phyloP scores from a whole-genome alignment of 1,139 yeast species.

The Debaryomycetaceae sp. region DNA sequence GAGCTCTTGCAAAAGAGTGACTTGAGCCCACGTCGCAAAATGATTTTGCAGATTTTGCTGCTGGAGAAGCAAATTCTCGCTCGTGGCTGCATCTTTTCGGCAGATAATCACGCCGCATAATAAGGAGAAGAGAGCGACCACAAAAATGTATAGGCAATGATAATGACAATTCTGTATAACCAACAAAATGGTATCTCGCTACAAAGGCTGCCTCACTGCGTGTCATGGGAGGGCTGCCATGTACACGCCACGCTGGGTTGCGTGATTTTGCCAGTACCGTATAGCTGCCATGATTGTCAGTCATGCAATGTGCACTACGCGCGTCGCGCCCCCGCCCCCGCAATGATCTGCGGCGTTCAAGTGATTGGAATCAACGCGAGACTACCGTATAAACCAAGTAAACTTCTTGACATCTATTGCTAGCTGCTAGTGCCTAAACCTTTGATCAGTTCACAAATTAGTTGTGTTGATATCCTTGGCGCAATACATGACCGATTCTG shows the following conservation, averaged over 20 bases:
- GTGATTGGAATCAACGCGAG: no score
- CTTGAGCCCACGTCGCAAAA: conserved; percentile 7
- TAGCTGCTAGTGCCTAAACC: conserved; percentile 2
- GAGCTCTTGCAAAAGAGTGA: conserved; percentile 2
- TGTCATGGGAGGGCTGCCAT: no score
- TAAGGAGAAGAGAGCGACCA: neutral
- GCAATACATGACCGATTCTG: conserved; percentile 4
- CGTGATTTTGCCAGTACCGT: neutral
- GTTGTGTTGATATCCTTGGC: no score
- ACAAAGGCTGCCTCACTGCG: no score
- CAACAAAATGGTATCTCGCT: neutral
- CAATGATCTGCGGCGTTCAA: no score
- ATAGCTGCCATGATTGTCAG: neutral
- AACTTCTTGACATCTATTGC: no score
- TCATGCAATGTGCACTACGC: no score
- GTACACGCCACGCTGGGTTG: no score
- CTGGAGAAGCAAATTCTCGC: conserved; percentile 13
- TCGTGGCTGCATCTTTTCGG: conserved; percentile 5
- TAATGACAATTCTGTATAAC: neutral
- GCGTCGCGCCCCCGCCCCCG: no score
- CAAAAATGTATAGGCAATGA: neutral
- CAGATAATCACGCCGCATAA: conserved; percentile 1
- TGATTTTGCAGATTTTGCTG: conserved; percentile 6
- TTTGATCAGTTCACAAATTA: no score
- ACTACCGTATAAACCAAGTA: no score